phyloP scores from a whole-genome alignment of 148 eudicot genomes.

The Limonium bicolor region DNA sequence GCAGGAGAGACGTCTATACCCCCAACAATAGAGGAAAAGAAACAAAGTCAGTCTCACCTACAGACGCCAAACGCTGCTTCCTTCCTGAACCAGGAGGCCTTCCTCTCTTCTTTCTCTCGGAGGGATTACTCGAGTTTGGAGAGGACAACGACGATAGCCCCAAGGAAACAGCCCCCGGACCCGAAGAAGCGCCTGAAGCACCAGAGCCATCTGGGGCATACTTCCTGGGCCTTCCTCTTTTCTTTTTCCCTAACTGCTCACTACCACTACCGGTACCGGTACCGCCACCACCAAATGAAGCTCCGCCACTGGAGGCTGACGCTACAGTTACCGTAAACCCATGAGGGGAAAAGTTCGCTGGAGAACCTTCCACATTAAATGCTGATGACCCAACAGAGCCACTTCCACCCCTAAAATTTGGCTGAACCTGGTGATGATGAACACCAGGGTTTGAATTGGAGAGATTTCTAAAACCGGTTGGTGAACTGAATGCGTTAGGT shows the following conservation, averaged over 20 bases:
- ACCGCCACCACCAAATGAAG: background rate
- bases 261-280: slow-evolving; percentile 31
- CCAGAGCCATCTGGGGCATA: slow-evolving; percentile 74
- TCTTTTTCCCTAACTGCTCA: slow-evolving; percentile 49
- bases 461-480: slow-evolving; percentile 20
- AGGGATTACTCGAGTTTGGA: slow-evolving; percentile 21
- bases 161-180: slow-evolving; percentile 31
- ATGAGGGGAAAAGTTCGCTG: slow-evolving; percentile 31
- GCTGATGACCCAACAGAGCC: slow-evolving; percentile 25
- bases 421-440: slow-evolving; percentile 15
- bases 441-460: slow-evolving; percentile 20
- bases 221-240: slow-evolving; percentile 96
- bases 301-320: slow-evolving; percentile 9
- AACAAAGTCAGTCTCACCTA: slow-evolving; percentile 35
- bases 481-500: slow-evolving; percentile 16
- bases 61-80: slow-evolving; percentile 75
- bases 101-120: slow-evolving; percentile 43
- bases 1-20: background rate
- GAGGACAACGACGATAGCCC: slow-evolving; percentile 48
- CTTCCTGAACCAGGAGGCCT: slow-evolving; percentile 91
- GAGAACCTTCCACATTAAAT: slow-evolving; percentile 29
- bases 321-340: slow-evolving; percentile 25
- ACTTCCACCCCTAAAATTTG: slow-evolving; percentile 15
- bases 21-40: background rate
- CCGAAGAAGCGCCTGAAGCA: slow-evolving; percentile 4